These are phyloP conservation scores for Arabis hirsuta DNA, from an alignment of 345 rosid species.

Conservation along the genomic window DNA sequence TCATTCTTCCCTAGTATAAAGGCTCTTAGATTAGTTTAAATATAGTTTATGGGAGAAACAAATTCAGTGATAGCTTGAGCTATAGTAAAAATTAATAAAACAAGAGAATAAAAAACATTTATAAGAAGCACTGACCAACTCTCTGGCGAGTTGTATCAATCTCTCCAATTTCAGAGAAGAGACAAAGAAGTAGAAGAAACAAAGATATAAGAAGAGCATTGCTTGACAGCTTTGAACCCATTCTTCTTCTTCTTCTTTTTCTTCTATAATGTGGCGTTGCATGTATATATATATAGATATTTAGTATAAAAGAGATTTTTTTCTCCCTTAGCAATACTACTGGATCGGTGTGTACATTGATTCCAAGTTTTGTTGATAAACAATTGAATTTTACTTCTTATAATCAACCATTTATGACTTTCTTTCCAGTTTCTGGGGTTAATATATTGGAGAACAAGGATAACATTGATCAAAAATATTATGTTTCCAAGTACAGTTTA, in stretches of 20 bases:
- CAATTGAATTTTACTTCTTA: too few species aligned
- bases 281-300: not conserved
- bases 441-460: too few species aligned
- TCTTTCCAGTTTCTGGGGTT: too few species aligned
- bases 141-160: not conserved
- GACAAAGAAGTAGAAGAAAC: slow-evolving; percentile 10
- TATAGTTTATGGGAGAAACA: not conserved
- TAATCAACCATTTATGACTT: too few species aligned
- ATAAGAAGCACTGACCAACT: not conserved
- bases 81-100: not conserved
- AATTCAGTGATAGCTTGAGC: not conserved
- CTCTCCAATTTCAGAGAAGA: not conserved
- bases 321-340: too few species aligned
- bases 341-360: too few species aligned
- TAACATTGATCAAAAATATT: too few species aligned
- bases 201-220: not conserved
- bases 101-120: not conserved
- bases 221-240: not conserved
- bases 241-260: not conserved
- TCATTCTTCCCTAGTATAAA: too few species aligned
- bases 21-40: not conserved
- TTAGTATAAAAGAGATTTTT: too few species aligned
- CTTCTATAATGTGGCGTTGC: not conserved
- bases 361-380: too few species aligned
- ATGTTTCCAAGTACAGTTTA: too few species aligned